phyloP scores from a whole-genome alignment of 257 asterid genomes.

The Gentiana dahurica region DNA sequence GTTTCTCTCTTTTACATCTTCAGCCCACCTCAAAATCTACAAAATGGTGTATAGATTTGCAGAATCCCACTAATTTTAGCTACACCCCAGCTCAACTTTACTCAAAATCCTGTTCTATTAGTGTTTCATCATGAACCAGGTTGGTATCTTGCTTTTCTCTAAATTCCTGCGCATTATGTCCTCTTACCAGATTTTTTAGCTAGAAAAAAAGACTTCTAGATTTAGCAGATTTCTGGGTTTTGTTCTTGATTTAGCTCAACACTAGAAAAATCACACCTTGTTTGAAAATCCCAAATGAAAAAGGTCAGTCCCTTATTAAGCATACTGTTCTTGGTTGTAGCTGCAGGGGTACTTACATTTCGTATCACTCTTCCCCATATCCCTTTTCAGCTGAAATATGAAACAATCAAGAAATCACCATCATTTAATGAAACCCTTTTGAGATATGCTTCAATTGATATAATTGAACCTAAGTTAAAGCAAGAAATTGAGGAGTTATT shows the following conservation, averaged over 20 bases:
- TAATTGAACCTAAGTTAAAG: conserved; percentile 53
- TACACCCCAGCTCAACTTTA: no score
- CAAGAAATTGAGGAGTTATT: conserved; percentile 61
- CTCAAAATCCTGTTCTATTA: no score
- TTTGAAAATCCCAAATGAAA: no score
- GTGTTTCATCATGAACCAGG: neutral
- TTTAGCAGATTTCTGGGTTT: no score
- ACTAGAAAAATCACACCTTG: no score
- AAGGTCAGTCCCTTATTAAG: conserved; percentile 37
- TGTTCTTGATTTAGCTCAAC: no score
- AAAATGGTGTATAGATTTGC: no score
- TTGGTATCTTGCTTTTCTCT: neutral
- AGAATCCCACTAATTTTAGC: no score
- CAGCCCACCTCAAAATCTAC: no score
- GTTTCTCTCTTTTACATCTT: no score
- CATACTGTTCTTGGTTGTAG: conserved; percentile 36
- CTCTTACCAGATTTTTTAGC: neutral
- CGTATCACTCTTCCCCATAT: conserved; percentile 37
- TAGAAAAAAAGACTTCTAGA: neutral
- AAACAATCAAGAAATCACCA: conserved; percentile 14
- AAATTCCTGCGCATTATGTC: no score
- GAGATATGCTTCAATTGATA: conserved; percentile 49
- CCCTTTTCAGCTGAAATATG: conserved; percentile 34
- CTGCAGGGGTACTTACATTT: conserved; percentile 39
- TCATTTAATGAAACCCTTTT: conserved; percentile 56